Evolutionary conservation across 2,329 filamentous ascomycete genomes (phyloP).

Genomic region (Aspergillus sp.): DNA sequence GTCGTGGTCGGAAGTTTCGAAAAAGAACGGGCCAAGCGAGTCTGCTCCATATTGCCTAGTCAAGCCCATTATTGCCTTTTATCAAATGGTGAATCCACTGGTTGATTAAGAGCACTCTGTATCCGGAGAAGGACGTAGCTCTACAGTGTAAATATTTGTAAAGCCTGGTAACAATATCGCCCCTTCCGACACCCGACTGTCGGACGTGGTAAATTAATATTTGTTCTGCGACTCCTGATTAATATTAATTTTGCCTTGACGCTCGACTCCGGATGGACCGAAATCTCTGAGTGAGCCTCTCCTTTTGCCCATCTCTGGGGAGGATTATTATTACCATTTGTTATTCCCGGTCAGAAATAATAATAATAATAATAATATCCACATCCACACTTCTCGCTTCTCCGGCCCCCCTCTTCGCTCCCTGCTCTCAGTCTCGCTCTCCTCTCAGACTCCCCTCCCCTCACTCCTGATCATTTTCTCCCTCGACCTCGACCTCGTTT

Average conservation of each 20-base stretch:
- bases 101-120: no score
- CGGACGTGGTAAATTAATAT: neutral
- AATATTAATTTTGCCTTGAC: neutral
- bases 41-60: slow-evolving; percentile 9
- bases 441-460: slow-evolving; percentile 6
- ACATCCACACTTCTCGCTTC: slow-evolving; percentile 20
- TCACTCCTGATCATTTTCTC: slow-evolving; percentile 8
- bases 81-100: neutral
- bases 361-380: slow-evolving; percentile 18
- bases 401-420: slow-evolving; percentile 13
- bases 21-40: slow-evolving; percentile 18
- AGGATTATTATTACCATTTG: slow-evolving; percentile 15
- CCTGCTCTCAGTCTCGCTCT: slow-evolving; percentile 9
- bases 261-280: neutral
- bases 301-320: slow-evolving; percentile 4
- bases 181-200: neutral
- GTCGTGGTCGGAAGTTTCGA: neutral
- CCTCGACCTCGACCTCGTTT: neutral
- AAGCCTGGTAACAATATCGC: no score
- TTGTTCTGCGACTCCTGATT: neutral
- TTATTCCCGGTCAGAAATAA: slow-evolving; percentile 21
- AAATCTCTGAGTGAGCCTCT: slow-evolving; percentile 3
- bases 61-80: neutral
- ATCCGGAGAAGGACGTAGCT: no score
- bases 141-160: no score